Evolutionary conservation across 208 protist genomes (phyloP).

Genomic region (Lotmaria passim): DNA sequence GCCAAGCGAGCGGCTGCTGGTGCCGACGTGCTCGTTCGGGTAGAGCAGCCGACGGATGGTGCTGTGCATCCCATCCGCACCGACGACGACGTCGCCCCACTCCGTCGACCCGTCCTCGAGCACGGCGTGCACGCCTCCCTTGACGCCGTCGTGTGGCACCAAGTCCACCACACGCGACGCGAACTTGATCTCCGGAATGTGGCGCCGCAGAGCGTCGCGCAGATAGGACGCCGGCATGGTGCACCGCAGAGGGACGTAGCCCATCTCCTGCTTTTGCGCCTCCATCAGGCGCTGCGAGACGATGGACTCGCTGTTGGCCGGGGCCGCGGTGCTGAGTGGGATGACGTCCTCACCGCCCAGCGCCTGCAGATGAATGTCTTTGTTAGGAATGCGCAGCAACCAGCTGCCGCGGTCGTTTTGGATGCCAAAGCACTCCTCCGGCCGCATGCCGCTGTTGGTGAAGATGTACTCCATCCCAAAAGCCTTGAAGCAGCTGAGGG

Average conservation of each 20-base stretch:
- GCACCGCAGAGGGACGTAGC: slow-evolving; percentile 74
- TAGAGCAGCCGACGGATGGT: slow-evolving; percentile 83
- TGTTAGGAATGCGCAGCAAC: slow-evolving; percentile 70
- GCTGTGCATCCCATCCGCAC: slow-evolving; percentile 88
- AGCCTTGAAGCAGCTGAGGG: slow-evolving; percentile 89
- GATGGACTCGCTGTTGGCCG: slow-evolving; percentile 85
- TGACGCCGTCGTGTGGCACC: slow-evolving; percentile 80
- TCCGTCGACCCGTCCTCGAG: slow-evolving; percentile 76
- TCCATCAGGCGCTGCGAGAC: slow-evolving; percentile 77
- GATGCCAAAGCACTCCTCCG: slow-evolving; percentile 77
- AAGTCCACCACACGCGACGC: slow-evolving; percentile 76
- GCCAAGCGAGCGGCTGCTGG: slow-evolving; percentile 64
- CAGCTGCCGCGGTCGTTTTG: slow-evolving; percentile 55
- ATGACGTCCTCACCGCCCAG: slow-evolving; percentile 75
- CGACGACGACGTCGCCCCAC: slow-evolving; percentile 91
- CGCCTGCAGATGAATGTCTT: slow-evolving; percentile 48
- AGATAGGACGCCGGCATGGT: slow-evolving; percentile 66
- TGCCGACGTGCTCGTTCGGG: slow-evolving; percentile 73
- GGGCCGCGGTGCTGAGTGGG: slow-evolving; percentile 75
- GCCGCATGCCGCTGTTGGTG: slow-evolving; percentile 37
- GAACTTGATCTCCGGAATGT: slow-evolving; percentile 79
- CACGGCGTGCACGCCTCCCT: slow-evolving; percentile 82
- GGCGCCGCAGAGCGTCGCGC: slow-evolving; percentile 58
- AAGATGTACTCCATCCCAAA: slow-evolving; percentile 82
- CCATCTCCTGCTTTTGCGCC: slow-evolving; percentile 66